phyloP scores from a whole-genome alignment of 495 filamentous ascomycete genomes.

The Penicillium crystallinum region DNA sequence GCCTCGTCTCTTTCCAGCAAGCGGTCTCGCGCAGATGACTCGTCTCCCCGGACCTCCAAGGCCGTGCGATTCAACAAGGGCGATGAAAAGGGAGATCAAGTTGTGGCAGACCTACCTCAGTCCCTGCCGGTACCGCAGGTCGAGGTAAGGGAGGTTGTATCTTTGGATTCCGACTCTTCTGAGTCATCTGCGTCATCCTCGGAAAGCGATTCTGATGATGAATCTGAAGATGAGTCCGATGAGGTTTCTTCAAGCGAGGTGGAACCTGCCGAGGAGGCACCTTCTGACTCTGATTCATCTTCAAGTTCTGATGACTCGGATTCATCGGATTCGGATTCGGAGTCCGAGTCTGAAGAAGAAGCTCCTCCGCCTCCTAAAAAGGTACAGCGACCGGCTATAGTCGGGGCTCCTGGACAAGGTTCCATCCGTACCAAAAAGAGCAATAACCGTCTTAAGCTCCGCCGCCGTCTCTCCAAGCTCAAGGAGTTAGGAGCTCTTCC shows the following conservation, averaged over 20 bases:
- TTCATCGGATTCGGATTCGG: constrained; percentile 10
- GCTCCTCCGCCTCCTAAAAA: not conserved
- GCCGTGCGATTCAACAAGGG: constrained; percentile 30
- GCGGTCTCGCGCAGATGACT: constrained; percentile 19
- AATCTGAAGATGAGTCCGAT: constrained; percentile 4
- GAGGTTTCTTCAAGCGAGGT: constrained; percentile 19
- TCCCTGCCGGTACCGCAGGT: not conserved
- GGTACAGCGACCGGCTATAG: not conserved
- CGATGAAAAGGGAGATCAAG: constrained; percentile 10
- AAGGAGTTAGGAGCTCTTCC: constrained; percentile 48
- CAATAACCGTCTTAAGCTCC: constrained; percentile 49
- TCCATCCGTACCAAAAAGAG: constrained; percentile 47
- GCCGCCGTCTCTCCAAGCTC: constrained; percentile 43
- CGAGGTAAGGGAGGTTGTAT: not conserved
- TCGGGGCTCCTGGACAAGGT: constrained; percentile 38
- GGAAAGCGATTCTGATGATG: constrained; percentile 12
- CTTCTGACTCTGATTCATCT: not conserved
- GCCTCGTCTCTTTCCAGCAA: constrained; percentile 27
- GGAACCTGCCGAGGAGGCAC: not conserved
- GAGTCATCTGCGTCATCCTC: constrained; percentile 24
- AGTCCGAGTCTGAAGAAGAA: constrained; percentile 8
- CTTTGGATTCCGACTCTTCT: constrained; percentile 1
- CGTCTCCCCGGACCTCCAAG: constrained; percentile 29
- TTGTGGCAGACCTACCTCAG: not conserved
- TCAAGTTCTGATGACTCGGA: constrained; percentile 2